Evolutionary conservation across 176 grass and related monocot species (phyloP).

Genomic region (maize (Zea mays)): DNA sequence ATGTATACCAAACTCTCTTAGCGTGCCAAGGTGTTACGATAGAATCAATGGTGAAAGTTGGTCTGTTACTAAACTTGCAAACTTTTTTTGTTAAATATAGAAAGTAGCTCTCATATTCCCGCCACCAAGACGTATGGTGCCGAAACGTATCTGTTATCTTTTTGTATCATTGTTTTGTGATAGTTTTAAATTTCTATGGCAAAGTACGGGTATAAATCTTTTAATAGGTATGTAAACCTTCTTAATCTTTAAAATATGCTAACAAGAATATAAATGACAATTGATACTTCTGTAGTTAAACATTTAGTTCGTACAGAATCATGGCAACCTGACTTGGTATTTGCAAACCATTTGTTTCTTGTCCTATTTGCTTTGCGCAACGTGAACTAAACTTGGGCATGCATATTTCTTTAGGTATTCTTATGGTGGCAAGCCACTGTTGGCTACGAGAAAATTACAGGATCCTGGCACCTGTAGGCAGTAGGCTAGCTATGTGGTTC

Average conservation of each 20-base stretch:
- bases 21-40: background rate
- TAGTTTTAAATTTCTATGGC: too few species aligned
- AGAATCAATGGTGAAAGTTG: background rate
- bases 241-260: too few species aligned
- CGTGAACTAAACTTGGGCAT: constrained; percentile 24
- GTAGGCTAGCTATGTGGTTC: constrained; percentile 59
- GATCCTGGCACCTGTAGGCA: constrained; percentile 55
- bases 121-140: too few species aligned
- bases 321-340: background rate
- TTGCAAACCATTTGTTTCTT: constrained; percentile 1
- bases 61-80: background rate
- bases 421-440: constrained; percentile 63
- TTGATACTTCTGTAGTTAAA: constrained; percentile 34
- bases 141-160: too few species aligned
- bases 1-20: background rate
- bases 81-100: too few species aligned
- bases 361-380: background rate
- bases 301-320: background rate
- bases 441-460: constrained; percentile 44
- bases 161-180: too few species aligned
- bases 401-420: constrained; percentile 57
- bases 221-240: too few species aligned
- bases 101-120: too few species aligned
- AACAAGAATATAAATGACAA: too few species aligned
- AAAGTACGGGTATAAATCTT: too few species aligned